Evolutionary conservation across 2,329 filamentous ascomycete genomes (phyloP), one percentile per base, ranked within the genome.

Genomic region (Colletotrichum destructivum): DNA sequence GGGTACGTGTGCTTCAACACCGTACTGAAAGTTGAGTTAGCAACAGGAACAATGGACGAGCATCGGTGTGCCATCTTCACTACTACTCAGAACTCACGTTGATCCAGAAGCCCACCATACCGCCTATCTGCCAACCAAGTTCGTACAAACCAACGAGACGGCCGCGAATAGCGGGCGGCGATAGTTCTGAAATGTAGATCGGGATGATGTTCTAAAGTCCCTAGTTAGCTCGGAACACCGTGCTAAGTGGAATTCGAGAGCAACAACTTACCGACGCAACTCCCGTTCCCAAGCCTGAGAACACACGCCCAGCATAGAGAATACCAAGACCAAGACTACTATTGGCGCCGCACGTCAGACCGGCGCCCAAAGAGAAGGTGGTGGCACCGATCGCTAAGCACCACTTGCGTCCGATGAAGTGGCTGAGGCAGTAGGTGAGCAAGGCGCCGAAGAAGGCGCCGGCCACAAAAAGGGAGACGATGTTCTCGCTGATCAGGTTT

Each of bases 381-480:
- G 71, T 76, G 0, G 77, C 77, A 4, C 76, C 75, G 61, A 88
- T 80, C 5, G 75, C 71, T 16, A 92, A 81, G 60, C 85, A 87
- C 71, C 81, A 82, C 75, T 85, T 86, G 57, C 90, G 85, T 16
- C 90, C 90, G 72, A 88, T 82, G 77, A 85, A 90, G 79, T 88
- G 88, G 18, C 87, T 88, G n/a, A 87, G 83, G 2, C 84, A 84
- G 74, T 91, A 92, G 26, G 87, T 88, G 66, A 88, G 83, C 63
- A 92, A 83, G 1, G 90, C 87, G 15, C 91, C 91, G 72, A 93
- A 93, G 81, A 93, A 93, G 26, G 91, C 91, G 63, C 91, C 91
- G 12, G 91, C 91, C 78, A 93, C 91, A 79, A 92, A 92, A 56
- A 88, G 85, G 12, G 88, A 91, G 49, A 92, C 90, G 61, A 92